Evolutionary conservation across 2,329 filamentous ascomycete species (phyloP).

Genomic region (Chrysosporium keratinophilum): DNA sequence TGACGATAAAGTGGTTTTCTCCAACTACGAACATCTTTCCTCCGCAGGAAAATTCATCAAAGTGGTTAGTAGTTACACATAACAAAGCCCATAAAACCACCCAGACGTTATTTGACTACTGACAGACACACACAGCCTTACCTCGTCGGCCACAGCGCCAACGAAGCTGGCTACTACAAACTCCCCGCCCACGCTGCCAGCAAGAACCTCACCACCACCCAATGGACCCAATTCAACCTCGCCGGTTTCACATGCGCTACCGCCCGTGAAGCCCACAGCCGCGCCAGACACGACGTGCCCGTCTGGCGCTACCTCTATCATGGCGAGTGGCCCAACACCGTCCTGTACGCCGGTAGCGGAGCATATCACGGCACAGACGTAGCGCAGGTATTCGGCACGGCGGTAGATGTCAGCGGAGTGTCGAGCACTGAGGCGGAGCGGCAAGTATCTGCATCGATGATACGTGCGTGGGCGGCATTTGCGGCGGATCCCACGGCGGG

Average conservation of each 20-base stretch:
- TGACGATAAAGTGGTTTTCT: slow-evolving; percentile 33
- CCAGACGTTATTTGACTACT: neutral
- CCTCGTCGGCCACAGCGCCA: slow-evolving; percentile 12
- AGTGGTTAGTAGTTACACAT: slow-evolving; percentile 18
- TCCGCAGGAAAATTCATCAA: slow-evolving; percentile 28
- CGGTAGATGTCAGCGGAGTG: slow-evolving; percentile 29
- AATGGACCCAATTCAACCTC: slow-evolving; percentile 17
- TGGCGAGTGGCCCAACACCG: slow-evolving; percentile 22
- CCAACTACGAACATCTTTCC: slow-evolving; percentile 26
- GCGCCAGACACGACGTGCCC: slow-evolving; percentile 17
- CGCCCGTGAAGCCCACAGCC: slow-evolving; percentile 14
- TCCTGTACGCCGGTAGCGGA: slow-evolving; percentile 17
- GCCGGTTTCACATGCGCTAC: slow-evolving; percentile 22
- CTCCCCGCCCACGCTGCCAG: slow-evolving; percentile 17
- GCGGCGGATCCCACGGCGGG: slow-evolving; percentile 25
- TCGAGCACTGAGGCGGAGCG: slow-evolving; percentile 52
- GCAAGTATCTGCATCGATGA: slow-evolving; percentile 24
- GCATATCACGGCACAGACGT: slow-evolving; percentile 22
- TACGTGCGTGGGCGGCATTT: slow-evolving; percentile 26
- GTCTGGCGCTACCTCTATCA: slow-evolving; percentile 24
- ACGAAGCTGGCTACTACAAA: slow-evolving; percentile 22
- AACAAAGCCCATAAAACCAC: neutral
- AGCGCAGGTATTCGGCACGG: slow-evolving; percentile 25
- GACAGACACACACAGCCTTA: slow-evolving; percentile 17
- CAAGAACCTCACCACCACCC: slow-evolving; percentile 13